Percentiles rank a stretch among this genome's conserved stretches.
Evolutionary conservation across 306 rosid species (phyloP).

Genomic region (Glycyrrhiza uralensis): DNA sequence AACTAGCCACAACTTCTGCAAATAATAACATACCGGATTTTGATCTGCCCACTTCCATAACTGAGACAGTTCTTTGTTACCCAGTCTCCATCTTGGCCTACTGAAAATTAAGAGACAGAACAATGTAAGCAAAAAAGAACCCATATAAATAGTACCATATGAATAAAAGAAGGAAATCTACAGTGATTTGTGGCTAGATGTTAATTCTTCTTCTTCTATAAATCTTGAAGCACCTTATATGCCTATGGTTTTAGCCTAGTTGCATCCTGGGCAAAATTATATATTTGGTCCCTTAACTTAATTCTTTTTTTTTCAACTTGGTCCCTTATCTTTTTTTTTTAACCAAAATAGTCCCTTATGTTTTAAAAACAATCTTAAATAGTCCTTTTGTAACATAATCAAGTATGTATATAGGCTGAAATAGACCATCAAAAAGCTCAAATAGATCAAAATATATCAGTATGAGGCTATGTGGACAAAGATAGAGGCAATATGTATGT

Average conservation of each 20-base stretch:
- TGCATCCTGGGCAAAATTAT: no score
- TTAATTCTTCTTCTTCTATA: neutral
- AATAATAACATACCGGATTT: constrained; percentile 66
- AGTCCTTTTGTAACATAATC: no score
- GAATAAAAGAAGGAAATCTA: neutral
- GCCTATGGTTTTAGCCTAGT: neutral
- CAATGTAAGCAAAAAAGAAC: constrained; percentile 14
- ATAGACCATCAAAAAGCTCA: no score
- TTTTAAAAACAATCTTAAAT: no score
- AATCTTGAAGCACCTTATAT: neutral
- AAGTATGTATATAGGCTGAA: no score
- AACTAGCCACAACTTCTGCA: neutral
- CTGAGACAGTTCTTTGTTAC: constrained; percentile 94
- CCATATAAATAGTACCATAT: neutral
- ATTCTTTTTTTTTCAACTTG: no score
- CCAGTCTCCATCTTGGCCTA: constrained; percentile 90
- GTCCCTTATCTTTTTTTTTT: no score
- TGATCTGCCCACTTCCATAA: constrained; percentile 99
- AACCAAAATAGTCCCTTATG: no score
- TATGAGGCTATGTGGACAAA: no score
- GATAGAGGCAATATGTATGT: no score
- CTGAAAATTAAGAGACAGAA: constrained; percentile 41
- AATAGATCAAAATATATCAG: no score
- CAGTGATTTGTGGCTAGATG: neutral
- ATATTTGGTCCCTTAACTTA: no score